Base-by-base conservation (phyloP, 345 rosid genomes). In the Citrus sp. region DNA sequence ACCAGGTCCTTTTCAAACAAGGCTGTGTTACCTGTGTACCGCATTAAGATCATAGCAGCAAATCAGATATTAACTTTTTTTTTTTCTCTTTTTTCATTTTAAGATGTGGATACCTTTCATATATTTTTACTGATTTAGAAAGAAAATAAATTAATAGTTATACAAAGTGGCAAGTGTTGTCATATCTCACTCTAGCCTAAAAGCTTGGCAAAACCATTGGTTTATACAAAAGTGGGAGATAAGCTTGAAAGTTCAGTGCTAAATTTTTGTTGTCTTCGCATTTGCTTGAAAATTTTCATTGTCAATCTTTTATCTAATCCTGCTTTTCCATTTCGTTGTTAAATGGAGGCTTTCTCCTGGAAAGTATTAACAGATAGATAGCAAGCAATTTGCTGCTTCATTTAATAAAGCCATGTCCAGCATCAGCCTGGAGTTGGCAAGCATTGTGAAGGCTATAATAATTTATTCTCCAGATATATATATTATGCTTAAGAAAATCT, bases 161-260 rank as follows among this genome's bases (percentile, higher is more conserved):
- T 66, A 80, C 74, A 64, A 71, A 79, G 84, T 85, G 82, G 37
- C 82, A 77, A 77, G 76, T 77, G 79, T 70, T 55, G 85, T 80
- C 86, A 86, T 28, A 7, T 24, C 70, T 49, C 78, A 72, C 78
- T 25, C 34, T 42, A 49, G 63, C 38, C 18, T 22, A 40, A 38
- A 65, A 74, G 40, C 63, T 46, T 75, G 66, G 72, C 77, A 56
- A 51, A 51, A 61, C 81, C 49, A 85, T 83, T 81, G 86, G 86
- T 78, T 81, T 46, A 51, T 54, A 42, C 56, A 61, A 85, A 46
- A 76, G 87, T 67, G 37, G 78, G 49, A 46, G 70, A 75, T 79
- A 72, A 79, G 77, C 54, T 55, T 67, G 42, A 65, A n/a, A 60
- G 76, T 40, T 66, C 63, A 25, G 65, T 67, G 16, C 19, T 67